Evolutionary conservation across 129 eudicot genomes (phyloP).

Genomic region (Lactuca saligna): DNA sequence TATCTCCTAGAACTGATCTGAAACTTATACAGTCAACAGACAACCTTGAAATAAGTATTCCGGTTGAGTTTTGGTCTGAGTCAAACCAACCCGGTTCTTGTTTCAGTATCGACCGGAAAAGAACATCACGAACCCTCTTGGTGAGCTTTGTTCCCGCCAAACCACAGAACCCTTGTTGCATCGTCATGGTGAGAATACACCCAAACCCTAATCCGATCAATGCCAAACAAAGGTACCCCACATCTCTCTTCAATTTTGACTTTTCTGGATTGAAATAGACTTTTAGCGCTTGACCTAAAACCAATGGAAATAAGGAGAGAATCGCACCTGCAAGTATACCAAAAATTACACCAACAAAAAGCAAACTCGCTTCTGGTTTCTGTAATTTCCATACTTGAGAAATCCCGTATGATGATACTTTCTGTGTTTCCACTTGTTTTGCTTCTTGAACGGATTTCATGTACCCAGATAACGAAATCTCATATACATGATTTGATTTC

Average conservation of each 20-base stretch:
- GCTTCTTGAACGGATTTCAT: constrained; percentile 44
- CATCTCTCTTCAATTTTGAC: constrained; percentile 46
- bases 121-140: constrained; percentile 47
- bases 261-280: constrained; percentile 49
- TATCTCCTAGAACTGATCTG: constrained; percentile 72
- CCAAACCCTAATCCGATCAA: constrained; percentile 74
- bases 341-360: constrained; percentile 49
- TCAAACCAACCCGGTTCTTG: constrained; percentile 96
- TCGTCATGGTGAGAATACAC: constrained; percentile 68
- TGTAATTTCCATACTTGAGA: constrained; percentile 63
- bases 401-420: constrained; percentile 36
- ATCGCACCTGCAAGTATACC: constrained; percentile 79
- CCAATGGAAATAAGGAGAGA: constrained; percentile 63
- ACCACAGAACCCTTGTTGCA: constrained; percentile 85
- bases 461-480: constrained; percentile 48
- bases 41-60: constrained; percentile 66
- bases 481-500: constrained; percentile 38
- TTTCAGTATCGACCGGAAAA: constrained; percentile 57
- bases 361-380: constrained; percentile 44
- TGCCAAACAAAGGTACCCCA: constrained; percentile 59
- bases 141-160: constrained; percentile 89
- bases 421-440: constrained; percentile 33
- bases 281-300: constrained; percentile 69
- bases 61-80: constrained; percentile 55
- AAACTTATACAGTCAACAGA: constrained; percentile 64